Evolutionary conservation across 140 eudicot species (phyloP).

Genomic region (Bidens hawaiensis): DNA sequence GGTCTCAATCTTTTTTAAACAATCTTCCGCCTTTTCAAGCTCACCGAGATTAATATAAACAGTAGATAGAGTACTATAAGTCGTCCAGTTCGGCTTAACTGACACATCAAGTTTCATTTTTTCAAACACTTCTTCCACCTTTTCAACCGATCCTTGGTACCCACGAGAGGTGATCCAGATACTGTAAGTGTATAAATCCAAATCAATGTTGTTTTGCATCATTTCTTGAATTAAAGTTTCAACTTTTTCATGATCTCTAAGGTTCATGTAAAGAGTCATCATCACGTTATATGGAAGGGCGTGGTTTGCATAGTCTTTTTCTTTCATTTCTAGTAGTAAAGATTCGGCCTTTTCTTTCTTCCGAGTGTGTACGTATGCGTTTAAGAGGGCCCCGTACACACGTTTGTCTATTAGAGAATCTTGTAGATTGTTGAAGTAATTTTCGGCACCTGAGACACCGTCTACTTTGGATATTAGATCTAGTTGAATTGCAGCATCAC

Average conservation of each 20-base stretch:
- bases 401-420: slow-evolving; percentile 60
- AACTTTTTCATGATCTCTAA: slow-evolving; percentile 58
- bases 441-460: slow-evolving; percentile 70
- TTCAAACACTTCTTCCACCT: slow-evolving; percentile 61
- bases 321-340: slow-evolving; percentile 46
- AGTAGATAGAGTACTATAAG: slow-evolving; percentile 69
- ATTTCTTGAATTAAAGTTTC: slow-evolving; percentile 51
- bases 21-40: slow-evolving; percentile 53
- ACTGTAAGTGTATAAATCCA: slow-evolving; percentile 70
- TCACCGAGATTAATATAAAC: slow-evolving; percentile 52
- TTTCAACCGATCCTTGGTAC: slow-evolving; percentile 56
- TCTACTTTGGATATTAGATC: slow-evolving; percentile 75
- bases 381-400: slow-evolving; percentile 74
- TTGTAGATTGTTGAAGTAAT: slow-evolving; percentile 52
- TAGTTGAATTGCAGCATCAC: slow-evolving; percentile 84
- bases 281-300: slow-evolving; percentile 80
- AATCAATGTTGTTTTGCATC: slow-evolving; percentile 47
- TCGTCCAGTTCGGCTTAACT: slow-evolving; percentile 71
- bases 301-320: slow-evolving; percentile 48
- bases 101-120: slow-evolving; percentile 49
- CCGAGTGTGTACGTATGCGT: slow-evolving; percentile 62
- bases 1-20: slow-evolving; percentile 48
- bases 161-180: slow-evolving; percentile 77
- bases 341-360: slow-evolving; percentile 71
- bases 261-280: slow-evolving; percentile 82